These are phyloP conservation scores for Claviceps monticola DNA, from an alignment of 2,329 filamentous ascomycete species.

Conservation along the genomic window DNA sequence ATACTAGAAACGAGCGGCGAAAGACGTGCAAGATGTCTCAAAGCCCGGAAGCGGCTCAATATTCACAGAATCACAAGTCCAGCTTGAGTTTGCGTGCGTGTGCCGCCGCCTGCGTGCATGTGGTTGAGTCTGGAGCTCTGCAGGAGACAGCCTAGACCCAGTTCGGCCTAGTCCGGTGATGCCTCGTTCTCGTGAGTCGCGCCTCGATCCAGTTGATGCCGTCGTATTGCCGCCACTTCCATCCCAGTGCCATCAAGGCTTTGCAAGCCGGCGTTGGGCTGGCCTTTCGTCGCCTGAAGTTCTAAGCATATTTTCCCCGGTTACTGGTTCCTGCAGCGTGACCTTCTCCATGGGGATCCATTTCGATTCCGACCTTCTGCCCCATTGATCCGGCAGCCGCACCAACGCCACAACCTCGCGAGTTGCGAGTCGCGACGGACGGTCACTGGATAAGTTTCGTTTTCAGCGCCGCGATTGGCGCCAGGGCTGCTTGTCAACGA, in stretches of 20 bases:
- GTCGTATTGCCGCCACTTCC: background rate
- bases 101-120: background rate
- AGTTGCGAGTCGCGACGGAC: background rate
- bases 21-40: background rate
- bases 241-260: background rate
- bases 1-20: background rate
- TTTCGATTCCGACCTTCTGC: background rate
- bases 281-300: background rate
- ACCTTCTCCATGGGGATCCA: background rate
- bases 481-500: background rate
- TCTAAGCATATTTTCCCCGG: background rate
- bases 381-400: background rate
- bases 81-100: background rate
- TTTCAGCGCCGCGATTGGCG: background rate
- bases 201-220: background rate
- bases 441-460: background rate
- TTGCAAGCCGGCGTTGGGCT: background rate
- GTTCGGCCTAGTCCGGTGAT: background rate
- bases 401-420: background rate
- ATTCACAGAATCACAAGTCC: background rate
- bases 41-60: background rate
- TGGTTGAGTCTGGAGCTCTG: too few species aligned
- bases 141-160: background rate
- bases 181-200: background rate
- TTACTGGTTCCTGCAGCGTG: constrained; percentile 2